Base-by-base conservation (phyloP, 176 grass and related monocot species). In the Ananas comosus region DNA sequence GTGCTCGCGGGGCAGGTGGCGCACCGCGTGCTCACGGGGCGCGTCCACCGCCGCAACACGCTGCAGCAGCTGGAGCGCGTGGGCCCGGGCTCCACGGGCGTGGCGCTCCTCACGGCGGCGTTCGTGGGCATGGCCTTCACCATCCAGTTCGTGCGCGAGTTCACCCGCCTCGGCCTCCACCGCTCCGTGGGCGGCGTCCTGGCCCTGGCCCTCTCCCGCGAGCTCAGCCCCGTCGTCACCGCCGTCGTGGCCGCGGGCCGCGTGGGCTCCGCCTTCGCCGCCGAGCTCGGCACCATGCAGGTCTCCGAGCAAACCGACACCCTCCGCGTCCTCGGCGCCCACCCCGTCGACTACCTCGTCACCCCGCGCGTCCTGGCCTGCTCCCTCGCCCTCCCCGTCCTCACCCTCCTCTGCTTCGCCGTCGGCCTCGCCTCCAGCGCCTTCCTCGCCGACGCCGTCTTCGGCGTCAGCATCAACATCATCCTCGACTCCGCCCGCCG, bases 41-140 rank as follows among this genome's bases (percentile, higher is more conserved):
- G 82, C 65, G 51, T 99, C 63, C 94, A 99, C 90, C 82, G 94
- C 69, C 85, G 87, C 42, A 99, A 99, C 72, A 88, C 88, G 66
- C 87, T 99, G 9, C 80, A 88, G 9, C 94, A 99, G 87, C 90
- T 99, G 48, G 74, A 84, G 13, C 84, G 94, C 29, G 89, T 91
- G 1, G 94, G 94, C 0, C 94, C 94, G 10, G 82, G 80, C 49
- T 93, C 89, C 78, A 71, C 87, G 9, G 94, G 94, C n/a, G 94
- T 99, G 50, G 71, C 90, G 9, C 87, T 99, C 63, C 86, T 99
- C 66, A 99, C 94, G 24, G 89, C 94, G 22, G 63, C 94, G 51
- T 99, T 99, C 71, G 87, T 99, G 47, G 94, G 94, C 74, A 99
- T 99, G 94, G 94, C 94, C 51, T 99, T 93, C 90, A 99, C 94